A percentile compares a stretch with the other conserved stretches of the same genome.
phyloP scores from a whole-genome alignment of 768 basidiomycete species.

The Suillus clintonianus region DNA sequence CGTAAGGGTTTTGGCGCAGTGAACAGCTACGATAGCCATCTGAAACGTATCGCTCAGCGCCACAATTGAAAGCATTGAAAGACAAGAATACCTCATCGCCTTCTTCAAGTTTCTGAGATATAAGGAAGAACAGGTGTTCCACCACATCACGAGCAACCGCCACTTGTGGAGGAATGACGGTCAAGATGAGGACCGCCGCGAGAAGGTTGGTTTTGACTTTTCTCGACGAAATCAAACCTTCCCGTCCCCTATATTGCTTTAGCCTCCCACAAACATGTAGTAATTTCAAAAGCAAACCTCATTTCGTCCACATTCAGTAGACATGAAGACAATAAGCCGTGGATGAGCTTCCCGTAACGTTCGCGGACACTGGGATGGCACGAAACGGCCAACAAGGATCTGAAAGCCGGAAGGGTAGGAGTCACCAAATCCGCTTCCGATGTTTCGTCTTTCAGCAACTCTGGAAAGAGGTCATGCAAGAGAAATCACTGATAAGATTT shows the following conservation, averaged over 20 bases:
- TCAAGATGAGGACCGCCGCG: slow-evolving; percentile 82
- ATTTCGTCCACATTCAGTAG: slow-evolving; percentile 88
- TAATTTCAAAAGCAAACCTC: slow-evolving; percentile 57
- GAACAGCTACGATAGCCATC: slow-evolving; percentile 82
- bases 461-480: slow-evolving; percentile 36
- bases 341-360: slow-evolving; percentile 61
- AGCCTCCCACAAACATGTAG: slow-evolving; percentile 2
- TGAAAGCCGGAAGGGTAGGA: slow-evolving; percentile 79
- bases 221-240: slow-evolving; percentile 70
- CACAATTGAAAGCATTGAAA: slow-evolving; percentile 13
- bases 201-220: slow-evolving; percentile 92
- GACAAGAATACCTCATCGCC: slow-evolving; percentile 56
- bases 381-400: slow-evolving; percentile 62
- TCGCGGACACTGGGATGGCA: slow-evolving; percentile 44
- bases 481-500: neutral
- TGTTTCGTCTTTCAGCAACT: slow-evolving; percentile 85
- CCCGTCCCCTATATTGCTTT: slow-evolving; percentile 61
- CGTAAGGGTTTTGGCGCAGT: slow-evolving; percentile 86
- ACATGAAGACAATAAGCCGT: slow-evolving; percentile 85
- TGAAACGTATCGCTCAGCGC: slow-evolving; percentile 28
- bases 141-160: slow-evolving; percentile 73
- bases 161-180: slow-evolving; percentile 66
- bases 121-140: slow-evolving; percentile 83
- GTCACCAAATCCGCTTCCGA: slow-evolving; percentile 78
- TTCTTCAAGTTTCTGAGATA: slow-evolving; percentile 78